Conservation (phyloP, 768 basidiomycete genomes). For the Lentinus tigrinus region DNA sequence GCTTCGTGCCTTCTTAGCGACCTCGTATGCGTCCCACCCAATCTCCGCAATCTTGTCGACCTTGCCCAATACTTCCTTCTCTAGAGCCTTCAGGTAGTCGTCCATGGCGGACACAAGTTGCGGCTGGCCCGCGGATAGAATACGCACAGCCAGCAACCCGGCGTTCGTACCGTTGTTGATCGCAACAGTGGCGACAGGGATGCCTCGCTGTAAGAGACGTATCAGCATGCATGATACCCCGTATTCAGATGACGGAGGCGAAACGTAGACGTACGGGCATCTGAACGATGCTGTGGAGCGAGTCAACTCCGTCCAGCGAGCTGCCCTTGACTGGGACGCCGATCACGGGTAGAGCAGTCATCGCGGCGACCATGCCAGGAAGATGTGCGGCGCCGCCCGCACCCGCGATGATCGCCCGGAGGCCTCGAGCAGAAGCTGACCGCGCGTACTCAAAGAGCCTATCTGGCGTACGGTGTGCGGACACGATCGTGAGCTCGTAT, state of each 20-base stretch:
- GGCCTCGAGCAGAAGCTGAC: slow-evolving; percentile 63
- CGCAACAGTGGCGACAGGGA: slow-evolving; percentile 96
- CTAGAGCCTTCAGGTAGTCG: slow-evolving; percentile 63
- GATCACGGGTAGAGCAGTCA: slow-evolving; percentile 90
- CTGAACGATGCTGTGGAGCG: slow-evolving; percentile 96
- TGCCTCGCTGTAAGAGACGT: slow-evolving; percentile 65
- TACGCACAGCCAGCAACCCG: slow-evolving; percentile 85
- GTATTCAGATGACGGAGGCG: neutral
- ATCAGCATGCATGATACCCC: too few relatives aligned
- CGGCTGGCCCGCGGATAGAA: slow-evolving; percentile 78
- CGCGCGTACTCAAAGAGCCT: slow-evolving; percentile 81
- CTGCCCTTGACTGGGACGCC: slow-evolving; percentile 98
- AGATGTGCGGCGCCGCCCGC: slow-evolving; percentile 99
- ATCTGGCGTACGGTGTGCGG: slow-evolving; percentile 93
- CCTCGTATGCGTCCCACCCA: slow-evolving; percentile 67
- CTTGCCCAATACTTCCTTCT: slow-evolving; percentile 77
- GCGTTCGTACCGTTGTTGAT: slow-evolving; percentile 96
- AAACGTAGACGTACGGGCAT: slow-evolving; percentile 80
- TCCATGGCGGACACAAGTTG: slow-evolving; percentile 66
- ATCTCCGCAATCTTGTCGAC: slow-evolving; percentile 70
- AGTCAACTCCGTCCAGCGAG: slow-evolving; percentile 91
- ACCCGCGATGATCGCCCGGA: slow-evolving; percentile 84
- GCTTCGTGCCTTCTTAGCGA: slow-evolving; percentile 2
- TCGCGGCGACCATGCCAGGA: slow-evolving; percentile 96
- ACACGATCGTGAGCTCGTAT: slow-evolving; percentile 94